Percentiles rank a stretch among this genome's conserved stretches.
Conservation (phyloP, 768 basidiomycete species). For the Harrya chromipes region DNA sequence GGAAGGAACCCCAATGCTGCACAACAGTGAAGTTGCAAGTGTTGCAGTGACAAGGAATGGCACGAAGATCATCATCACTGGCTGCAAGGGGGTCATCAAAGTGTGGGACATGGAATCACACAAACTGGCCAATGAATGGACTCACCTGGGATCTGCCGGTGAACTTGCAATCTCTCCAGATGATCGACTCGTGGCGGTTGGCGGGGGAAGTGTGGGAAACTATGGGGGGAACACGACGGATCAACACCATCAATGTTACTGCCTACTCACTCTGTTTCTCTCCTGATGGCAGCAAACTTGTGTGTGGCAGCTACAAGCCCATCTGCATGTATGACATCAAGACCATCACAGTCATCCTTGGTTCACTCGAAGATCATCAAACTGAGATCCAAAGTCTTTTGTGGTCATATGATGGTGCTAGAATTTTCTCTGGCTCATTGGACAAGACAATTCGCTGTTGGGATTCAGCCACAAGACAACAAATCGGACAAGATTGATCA, state of each 20-base stretch:
- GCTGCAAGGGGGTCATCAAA: not conserved
- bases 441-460: constrained; percentile 8
- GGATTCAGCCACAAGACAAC: not conserved
- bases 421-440: not conserved
- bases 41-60: constrained; percentile 3
- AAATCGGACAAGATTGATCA: too few relatives aligned
- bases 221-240: too few relatives aligned
- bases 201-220: not conserved
- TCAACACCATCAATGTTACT: too few relatives aligned
- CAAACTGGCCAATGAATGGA: not conserved
- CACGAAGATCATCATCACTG: not conserved
- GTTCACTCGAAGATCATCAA: not conserved
- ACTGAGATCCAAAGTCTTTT: not conserved
- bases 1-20: not conserved
- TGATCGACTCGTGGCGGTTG: not conserved
- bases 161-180: not conserved
- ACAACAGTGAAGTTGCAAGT: not conserved
- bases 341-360: too few relatives aligned
- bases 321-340: too few relatives aligned
- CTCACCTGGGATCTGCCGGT: not conserved
- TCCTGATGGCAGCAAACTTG: too few relatives aligned
- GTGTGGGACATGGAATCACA: constrained; percentile 5
- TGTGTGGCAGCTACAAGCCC: too few relatives aligned
- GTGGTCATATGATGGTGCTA: constrained; percentile 14
- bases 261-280: too few relatives aligned